Percentiles rank a stretch among this genome's conserved stretches.
phyloP scores from a whole-genome alignment of 2,329 filamentous ascomycete genomes.

The Ceratocystiopsis sp. region DNA sequence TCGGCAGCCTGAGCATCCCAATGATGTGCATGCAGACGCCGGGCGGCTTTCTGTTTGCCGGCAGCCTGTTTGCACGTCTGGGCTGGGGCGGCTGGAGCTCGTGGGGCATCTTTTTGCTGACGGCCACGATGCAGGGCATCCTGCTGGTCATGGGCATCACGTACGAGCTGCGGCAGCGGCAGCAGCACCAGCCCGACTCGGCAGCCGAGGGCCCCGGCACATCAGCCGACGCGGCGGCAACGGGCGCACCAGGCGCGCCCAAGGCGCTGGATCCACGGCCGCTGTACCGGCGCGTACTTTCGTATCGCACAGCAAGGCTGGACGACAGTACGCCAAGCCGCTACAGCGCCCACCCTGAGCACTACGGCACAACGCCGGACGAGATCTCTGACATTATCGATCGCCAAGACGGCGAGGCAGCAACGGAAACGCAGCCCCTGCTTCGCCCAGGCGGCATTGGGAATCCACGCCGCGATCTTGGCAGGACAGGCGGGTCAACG shows the following conservation, averaged over 20 bases:
- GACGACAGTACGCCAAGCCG: constrained; percentile 33
- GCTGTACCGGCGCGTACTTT: constrained; percentile 25
- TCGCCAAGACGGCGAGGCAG: constrained; percentile 31
- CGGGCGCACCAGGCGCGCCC: no score
- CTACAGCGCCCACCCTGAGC: constrained; percentile 34
- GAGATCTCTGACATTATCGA: constrained; percentile 32
- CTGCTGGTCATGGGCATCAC: constrained; percentile 65
- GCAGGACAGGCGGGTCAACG: no score
- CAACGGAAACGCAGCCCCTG: constrained; percentile 31
- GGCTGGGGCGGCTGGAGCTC: constrained; percentile 82
- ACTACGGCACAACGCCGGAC: constrained; percentile 33
- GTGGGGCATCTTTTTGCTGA: constrained; percentile 83
- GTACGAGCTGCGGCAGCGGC: constrained; percentile 40
- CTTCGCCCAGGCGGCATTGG: constrained; percentile 33
- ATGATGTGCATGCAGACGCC: constrained; percentile 99
- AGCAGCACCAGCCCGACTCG: neutral
- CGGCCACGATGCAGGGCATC: constrained; percentile 67
- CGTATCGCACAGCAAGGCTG: constrained; percentile 23
- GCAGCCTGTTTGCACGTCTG: constrained; percentile 62
- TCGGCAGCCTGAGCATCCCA: constrained; percentile 80
- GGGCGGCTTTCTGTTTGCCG: constrained; percentile 77
- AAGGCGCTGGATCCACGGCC: constrained; percentile 1
- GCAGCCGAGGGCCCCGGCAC: constrained; percentile 9
- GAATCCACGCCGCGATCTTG: constrained; percentile 16
- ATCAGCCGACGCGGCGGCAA: neutral